Percentiles rank a stretch among this genome's conserved stretches.
phyloP scores from a whole-genome alignment of 1,284 basidiomycete species.

The Cutaneotrichosporon cutaneum region DNA sequence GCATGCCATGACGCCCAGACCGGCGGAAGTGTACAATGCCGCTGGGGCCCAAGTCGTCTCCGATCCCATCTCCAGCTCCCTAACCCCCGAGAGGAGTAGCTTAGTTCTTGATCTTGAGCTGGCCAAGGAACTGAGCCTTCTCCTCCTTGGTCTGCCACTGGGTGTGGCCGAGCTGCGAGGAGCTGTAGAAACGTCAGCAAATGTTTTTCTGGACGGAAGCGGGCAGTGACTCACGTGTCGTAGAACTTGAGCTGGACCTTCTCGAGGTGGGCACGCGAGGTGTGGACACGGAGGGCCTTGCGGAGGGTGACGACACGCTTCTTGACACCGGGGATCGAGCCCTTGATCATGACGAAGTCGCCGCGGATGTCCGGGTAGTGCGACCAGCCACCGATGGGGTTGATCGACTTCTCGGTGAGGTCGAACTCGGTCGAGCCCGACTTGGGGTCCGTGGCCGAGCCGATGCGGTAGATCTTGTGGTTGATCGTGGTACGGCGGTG shows the following conservation, averaged over 20 bases:
- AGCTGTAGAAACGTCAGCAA: constrained; percentile 9
- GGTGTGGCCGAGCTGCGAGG: constrained; percentile 61
- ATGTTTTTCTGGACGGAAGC: constrained; percentile 52
- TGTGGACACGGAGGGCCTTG: constrained; percentile 45
- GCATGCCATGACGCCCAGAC: constrained; percentile 7
- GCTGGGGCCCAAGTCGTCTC: constrained; percentile 3
- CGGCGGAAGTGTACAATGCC: constrained; percentile 8
- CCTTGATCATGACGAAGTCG: constrained; percentile 96
- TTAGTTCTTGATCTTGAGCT: constrained; percentile 54
- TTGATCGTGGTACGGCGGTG: constrained; percentile 98
- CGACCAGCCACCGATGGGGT: constrained; percentile 98
- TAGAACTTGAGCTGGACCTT: constrained; percentile 90
- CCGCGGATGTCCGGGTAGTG: constrained; percentile 97
- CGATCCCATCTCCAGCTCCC: not conserved
- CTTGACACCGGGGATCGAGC: constrained; percentile 90
- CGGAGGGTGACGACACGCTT: constrained; percentile 72
- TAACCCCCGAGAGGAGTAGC: not conserved
- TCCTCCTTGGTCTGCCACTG: constrained; percentile 88
- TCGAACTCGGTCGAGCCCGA: constrained; percentile 94
- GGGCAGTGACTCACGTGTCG: constrained; percentile 63
- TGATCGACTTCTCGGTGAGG: constrained; percentile 91
- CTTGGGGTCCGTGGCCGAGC: constrained; percentile 70
- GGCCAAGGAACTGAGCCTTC: constrained; percentile 90
- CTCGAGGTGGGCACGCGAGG: constrained; percentile 62
- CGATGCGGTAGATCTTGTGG: constrained; percentile 82